Percentiles rank a stretch among this genome's conserved stretches.
Conservation (phyloP, 768 basidiomycete genomes). For the Leccinum barrowsii region DNA sequence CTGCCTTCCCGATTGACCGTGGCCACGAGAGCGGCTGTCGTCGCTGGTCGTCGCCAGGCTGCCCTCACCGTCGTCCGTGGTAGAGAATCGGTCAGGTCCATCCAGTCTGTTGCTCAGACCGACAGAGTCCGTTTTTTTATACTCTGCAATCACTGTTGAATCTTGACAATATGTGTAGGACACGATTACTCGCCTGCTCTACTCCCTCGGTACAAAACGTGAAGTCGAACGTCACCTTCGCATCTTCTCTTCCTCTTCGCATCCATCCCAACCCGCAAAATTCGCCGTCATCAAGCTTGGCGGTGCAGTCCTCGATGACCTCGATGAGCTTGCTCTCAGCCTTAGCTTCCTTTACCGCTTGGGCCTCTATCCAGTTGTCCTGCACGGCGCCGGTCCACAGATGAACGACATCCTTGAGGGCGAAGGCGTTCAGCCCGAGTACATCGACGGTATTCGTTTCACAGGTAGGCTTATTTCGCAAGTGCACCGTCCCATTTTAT, state of each 20-base stretch:
- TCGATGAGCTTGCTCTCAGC: slow-evolving; percentile 92
- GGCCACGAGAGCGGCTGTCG: slow-evolving; percentile 44
- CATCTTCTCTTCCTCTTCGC: slow-evolving; percentile 93
- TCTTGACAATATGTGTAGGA: slow-evolving; percentile 54
- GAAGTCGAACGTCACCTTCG: slow-evolving; percentile 98
- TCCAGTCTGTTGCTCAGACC: slow-evolving; percentile 68
- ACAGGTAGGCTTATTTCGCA: slow-evolving; percentile 57
- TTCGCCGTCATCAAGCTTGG: slow-evolving; percentile 99
- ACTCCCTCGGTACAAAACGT: slow-evolving; percentile 94
- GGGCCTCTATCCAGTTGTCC: slow-evolving; percentile 94
- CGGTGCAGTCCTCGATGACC: slow-evolving; percentile 87
- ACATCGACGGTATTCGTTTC: slow-evolving; percentile 96
- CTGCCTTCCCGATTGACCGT: slow-evolving; percentile 29
- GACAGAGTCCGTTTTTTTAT: slow-evolving; percentile 52
- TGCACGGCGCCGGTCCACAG: slow-evolving; percentile 96
- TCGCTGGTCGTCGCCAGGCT: slow-evolving; percentile 42
- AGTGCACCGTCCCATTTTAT: neutral
- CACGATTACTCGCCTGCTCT: slow-evolving; percentile 93
- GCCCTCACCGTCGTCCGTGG: slow-evolving; percentile 39
- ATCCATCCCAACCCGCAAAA: slow-evolving; percentile 86
- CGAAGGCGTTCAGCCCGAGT: slow-evolving; percentile 93
- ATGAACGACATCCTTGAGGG: slow-evolving; percentile 90
- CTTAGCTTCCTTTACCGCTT: slow-evolving; percentile 96
- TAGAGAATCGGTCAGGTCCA: slow-evolving; percentile 36
- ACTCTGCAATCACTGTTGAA: neutral